A percentile compares a stretch with the other conserved stretches of the same genome.
Evolutionary conservation across 306 rosid genomes (phyloP).

Genomic region (Parietaria judaica): DNA sequence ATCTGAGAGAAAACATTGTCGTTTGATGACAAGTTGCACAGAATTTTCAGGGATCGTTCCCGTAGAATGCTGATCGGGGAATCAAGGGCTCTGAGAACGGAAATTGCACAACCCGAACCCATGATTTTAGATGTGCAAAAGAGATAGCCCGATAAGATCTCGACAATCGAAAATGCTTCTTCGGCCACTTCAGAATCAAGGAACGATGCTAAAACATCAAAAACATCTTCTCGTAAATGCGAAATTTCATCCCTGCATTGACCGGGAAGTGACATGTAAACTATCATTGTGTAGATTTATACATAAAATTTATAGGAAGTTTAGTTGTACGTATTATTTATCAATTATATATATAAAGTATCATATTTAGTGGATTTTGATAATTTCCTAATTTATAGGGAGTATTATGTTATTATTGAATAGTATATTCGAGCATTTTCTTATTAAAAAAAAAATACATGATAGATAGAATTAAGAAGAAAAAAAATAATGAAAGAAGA

Average conservation of each 20-base stretch:
- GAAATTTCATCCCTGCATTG: slow-evolving; percentile 41
- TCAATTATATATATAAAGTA: no score
- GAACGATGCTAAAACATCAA: slow-evolving; percentile 39
- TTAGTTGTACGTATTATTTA: no score
- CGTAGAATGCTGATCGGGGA: slow-evolving; percentile 38
- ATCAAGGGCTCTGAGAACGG: slow-evolving; percentile 42
- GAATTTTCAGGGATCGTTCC: slow-evolving; percentile 38
- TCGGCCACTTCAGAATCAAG: slow-evolving; percentile 46
- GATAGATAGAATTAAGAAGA: no score
- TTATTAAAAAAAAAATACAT: no score
- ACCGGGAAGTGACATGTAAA: not conserved
- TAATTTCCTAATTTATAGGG: no score
- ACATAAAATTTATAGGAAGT: no score
- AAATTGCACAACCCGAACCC: slow-evolving; percentile 42
- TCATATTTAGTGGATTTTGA: no score
- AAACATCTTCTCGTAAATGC: slow-evolving; percentile 37
- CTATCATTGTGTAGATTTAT: no score
- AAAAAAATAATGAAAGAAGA: no score
- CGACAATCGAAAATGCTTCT: slow-evolving; percentile 63
- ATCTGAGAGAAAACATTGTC: slow-evolving; percentile 34
- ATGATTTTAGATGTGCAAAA: slow-evolving; percentile 31
- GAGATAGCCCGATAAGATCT: slow-evolving; percentile 46
- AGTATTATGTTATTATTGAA: no score
- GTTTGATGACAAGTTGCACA: slow-evolving; percentile 47
- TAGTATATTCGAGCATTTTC: no score